These are phyloP conservation scores for Eimeria acervulina DNA, from an alignment of 169 alveolate genomes.

Conservation along the genomic window DNA sequence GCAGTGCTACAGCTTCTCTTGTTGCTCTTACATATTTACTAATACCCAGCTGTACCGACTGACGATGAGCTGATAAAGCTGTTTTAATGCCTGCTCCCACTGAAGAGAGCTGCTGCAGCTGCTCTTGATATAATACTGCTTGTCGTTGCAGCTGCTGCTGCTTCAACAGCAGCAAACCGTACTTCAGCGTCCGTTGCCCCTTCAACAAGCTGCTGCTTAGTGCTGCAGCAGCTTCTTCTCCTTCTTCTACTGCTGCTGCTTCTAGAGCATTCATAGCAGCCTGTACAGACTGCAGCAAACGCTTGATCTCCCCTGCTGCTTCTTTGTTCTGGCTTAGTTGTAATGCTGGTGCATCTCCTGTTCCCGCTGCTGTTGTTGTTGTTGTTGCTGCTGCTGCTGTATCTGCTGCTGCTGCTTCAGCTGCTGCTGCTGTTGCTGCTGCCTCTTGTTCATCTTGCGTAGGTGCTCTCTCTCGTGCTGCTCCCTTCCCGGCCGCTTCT, in stretches of 20 bases:
- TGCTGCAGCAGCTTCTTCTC: neutral
- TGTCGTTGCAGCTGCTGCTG: conserved; percentile 22
- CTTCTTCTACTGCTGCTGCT: too few species aligned
- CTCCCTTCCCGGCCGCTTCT: neutral
- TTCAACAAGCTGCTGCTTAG: neutral
- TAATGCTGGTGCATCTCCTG: neutral
- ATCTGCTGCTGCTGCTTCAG: too few species aligned
- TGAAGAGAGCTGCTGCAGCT: neutral
- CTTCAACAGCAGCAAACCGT: conserved; percentile 2
- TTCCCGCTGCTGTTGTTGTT: neutral
- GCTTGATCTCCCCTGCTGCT: neutral
- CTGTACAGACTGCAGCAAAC: neutral
- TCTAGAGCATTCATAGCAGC: neutral
- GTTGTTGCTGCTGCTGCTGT: neutral
- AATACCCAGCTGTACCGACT: neutral
- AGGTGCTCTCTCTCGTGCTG: neutral
- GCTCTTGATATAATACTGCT: neutral
- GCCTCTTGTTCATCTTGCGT: neutral
- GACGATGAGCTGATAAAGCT: neutral
- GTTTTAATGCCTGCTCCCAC: neutral
- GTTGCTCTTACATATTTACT: neutral
- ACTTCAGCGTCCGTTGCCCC: neutral
- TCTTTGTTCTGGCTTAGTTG: neutral
- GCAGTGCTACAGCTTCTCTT: neutral
- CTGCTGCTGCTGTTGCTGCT: neutral